Conservation (phyloP, 805 yeast species). For the Myxozyma melibiosi region DNA sequence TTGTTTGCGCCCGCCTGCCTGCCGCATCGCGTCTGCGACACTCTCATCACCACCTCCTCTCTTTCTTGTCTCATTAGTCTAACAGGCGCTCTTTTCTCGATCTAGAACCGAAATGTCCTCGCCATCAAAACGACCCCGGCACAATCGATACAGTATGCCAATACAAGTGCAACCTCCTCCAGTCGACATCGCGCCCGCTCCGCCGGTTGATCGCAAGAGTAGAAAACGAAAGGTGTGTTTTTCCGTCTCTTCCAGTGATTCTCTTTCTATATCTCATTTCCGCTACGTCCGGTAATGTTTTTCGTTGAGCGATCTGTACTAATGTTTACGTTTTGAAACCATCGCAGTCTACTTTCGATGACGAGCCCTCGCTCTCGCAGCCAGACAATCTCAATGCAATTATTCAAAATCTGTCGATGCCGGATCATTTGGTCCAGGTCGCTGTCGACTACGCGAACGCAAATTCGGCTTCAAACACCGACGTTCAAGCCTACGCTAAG, state of each 20-base stretch:
- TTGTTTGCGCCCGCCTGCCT: no score
- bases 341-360: constrained; percentile 15
- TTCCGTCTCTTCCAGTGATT: background rate
- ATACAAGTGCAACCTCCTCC: background rate
- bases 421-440: constrained; percentile 77
- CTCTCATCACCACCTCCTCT: background rate
- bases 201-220: constrained; percentile 11
- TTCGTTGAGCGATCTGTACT: background rate
- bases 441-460: constrained; percentile 73
- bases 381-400: constrained; percentile 41
- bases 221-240: constrained; percentile 28
- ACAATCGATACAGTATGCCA: constrained; percentile 4
- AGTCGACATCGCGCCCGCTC: constrained; percentile 4
- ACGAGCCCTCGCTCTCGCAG: constrained; percentile 10
- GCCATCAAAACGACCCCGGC: constrained; percentile 27
- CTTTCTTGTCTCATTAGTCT: background rate
- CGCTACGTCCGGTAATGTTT: no score
- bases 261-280: background rate
- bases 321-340: background rate
- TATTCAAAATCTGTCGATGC: constrained; percentile 66
- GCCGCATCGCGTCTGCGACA: background rate
- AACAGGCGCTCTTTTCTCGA: no score
- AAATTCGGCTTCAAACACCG: constrained; percentile 56
- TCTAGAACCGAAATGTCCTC: constrained; percentile 33
- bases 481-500: constrained; percentile 97